Evolutionary conservation across 371 early-diverging fungal genomes (phyloP).

Genomic region (Smittium mucronatum): DNA sequence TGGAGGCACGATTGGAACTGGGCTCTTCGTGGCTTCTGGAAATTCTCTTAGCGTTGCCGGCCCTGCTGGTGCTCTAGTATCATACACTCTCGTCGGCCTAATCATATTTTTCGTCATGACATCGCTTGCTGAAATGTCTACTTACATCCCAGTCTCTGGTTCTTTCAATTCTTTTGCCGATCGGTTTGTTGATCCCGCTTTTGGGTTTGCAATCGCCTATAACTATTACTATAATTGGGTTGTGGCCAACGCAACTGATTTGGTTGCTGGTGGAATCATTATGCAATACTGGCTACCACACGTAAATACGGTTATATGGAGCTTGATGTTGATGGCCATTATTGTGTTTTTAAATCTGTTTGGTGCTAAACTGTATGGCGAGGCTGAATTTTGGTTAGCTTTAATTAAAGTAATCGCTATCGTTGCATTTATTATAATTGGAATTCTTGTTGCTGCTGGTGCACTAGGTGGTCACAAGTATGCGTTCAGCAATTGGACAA

Average conservation of each 20-base stretch:
- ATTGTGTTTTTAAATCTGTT: conserved; percentile 48
- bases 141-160: conserved; percentile 69
- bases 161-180: conserved; percentile 69
- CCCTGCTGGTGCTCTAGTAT: conserved; percentile 63
- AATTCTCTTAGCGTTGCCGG: conserved; percentile 57
- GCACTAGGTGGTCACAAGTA: conserved; percentile 41
- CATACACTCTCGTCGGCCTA: conserved; percentile 55
- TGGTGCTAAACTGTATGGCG: conserved; percentile 56
- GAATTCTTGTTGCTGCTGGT: conserved; percentile 52
- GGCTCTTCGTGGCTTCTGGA: conserved; percentile 76
- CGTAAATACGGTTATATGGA: conserved; percentile 45
- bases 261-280: conserved; percentile 64
- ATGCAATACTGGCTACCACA: conserved; percentile 67
- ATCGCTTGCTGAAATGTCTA: conserved; percentile 77
- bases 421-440: conserved; percentile 57
- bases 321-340: conserved; percentile 41
- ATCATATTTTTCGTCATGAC: conserved; percentile 71
- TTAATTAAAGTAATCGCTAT: conserved; percentile 49
- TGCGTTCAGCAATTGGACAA: conserved; percentile 58
- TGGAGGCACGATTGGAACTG: conserved; percentile 72
- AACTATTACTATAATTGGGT: conserved; percentile 77
- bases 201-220: conserved; percentile 68
- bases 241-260: conserved; percentile 63
- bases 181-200: conserved; percentile 69
- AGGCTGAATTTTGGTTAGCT: conserved; percentile 65